Percentiles rank a stretch among this genome's conserved stretches.
Conservation (phyloP, 352 stramenopile genomes). For the Globisporangium orthogonon region DNA sequence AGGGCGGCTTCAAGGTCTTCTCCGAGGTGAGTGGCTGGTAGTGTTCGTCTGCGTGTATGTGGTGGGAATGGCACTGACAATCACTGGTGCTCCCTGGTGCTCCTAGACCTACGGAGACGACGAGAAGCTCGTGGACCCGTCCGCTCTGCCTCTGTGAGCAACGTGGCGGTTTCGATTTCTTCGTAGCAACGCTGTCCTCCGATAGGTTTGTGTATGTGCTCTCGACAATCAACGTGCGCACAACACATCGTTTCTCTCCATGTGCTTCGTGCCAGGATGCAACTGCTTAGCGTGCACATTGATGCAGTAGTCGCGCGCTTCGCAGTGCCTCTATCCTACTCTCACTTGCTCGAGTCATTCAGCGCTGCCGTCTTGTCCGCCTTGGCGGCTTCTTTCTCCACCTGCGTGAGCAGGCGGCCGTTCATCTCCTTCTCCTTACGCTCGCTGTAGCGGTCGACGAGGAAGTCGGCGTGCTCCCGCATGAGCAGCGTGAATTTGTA, state of each 20-base stretch:
- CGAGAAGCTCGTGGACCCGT: constrained; percentile 5
- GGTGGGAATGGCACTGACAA: too few relatives aligned
- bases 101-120: constrained; percentile 4
- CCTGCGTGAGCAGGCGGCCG: constrained; percentile 24
- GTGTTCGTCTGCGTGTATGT: neutral
- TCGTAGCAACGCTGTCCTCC: too few relatives aligned
- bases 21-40: constrained; percentile 12
- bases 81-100: neutral
- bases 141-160: constrained; percentile 1
- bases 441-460: constrained; percentile 29
- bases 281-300: too few relatives aligned
- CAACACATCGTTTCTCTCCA: too few relatives aligned
- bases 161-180: too few relatives aligned
- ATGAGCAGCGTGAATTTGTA: constrained; percentile 55
- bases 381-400: constrained; percentile 22
- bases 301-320: too few relatives aligned
- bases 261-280: too few relatives aligned
- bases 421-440: constrained; percentile 27
- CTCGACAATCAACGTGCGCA: too few relatives aligned
- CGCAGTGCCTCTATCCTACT: too few relatives aligned
- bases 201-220: too few relatives aligned
- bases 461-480: constrained; percentile 27
- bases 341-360: neutral
- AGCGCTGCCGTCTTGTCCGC: neutral
- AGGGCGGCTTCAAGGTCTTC: constrained; percentile 27